Percentiles rank a stretch among this genome's conserved stretches.
Evolutionary conservation across 1,284 basidiomycete genomes (phyloP).

Genomic region (Trametes polyzona): DNA sequence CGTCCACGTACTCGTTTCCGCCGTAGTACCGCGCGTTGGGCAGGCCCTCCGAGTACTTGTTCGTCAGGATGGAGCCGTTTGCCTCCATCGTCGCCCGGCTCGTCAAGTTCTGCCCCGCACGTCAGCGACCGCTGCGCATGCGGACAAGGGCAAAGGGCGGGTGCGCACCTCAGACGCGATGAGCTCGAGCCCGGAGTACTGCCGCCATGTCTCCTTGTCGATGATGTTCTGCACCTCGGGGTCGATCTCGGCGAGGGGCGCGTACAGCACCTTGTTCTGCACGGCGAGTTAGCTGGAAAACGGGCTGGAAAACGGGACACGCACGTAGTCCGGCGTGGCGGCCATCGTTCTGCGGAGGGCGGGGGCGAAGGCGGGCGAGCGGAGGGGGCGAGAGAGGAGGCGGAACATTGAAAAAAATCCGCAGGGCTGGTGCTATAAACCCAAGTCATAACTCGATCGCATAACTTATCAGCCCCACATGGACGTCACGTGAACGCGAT

Average conservation of each 20-base stretch:
- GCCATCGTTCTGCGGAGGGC: slow-evolving; percentile 57
- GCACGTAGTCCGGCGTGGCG: slow-evolving; percentile 56
- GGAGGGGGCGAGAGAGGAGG: slow-evolving; percentile 32
- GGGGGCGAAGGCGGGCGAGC: slow-evolving; percentile 22
- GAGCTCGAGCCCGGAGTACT: slow-evolving; percentile 97
- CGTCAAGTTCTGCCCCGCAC: slow-evolving; percentile 79
- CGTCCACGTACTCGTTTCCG: slow-evolving; percentile 96
- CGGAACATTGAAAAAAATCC: slow-evolving; percentile 34
- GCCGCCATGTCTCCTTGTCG: slow-evolving; percentile 99
- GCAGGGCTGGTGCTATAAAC: slow-evolving; percentile 27
- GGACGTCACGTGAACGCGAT: slow-evolving; percentile 21
- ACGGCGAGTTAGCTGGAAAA: background rate
- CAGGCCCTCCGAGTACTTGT: slow-evolving; percentile 98
- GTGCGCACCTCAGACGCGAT: slow-evolving; percentile 91
- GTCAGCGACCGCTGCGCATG: slow-evolving; percentile 1
- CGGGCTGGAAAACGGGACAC: slow-evolving; percentile 32
- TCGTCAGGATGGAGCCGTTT: slow-evolving; percentile 98
- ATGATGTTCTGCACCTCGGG: slow-evolving; percentile 97
- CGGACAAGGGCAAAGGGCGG: slow-evolving; percentile 20
- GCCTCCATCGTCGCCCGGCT: slow-evolving; percentile 96
- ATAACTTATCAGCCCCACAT: slow-evolving; percentile 9
- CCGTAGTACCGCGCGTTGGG: slow-evolving; percentile 97
- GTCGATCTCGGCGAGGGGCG: slow-evolving; percentile 87
- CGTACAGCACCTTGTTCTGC: slow-evolving; percentile 92
- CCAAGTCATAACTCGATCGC: slow-evolving; percentile 19